Evolutionary conservation across 2,329 filamentous ascomycete genomes (phyloP), one percentile per base, ranked within the genome.

Genomic region (Botrytis hyacinthi): DNA sequence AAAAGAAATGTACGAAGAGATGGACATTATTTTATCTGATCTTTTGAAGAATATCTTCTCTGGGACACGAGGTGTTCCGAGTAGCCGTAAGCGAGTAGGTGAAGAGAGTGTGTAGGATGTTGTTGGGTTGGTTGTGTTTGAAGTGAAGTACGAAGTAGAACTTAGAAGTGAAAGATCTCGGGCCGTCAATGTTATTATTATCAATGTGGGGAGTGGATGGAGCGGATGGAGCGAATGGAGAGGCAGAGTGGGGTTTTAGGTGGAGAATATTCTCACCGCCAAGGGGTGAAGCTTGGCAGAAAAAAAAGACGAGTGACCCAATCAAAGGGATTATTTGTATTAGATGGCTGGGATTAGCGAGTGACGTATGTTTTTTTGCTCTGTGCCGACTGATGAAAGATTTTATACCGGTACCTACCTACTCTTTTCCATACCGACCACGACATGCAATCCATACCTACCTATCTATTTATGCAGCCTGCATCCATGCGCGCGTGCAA

Each of bases 331-430:
- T 32, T 0, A 29, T 22, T 22, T 20, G 61, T 18, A 12, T 29
- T 20, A 18, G 37, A 42, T 42, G 61, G 37, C 66, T 22, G 54
- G 66, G 66, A 29, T 57, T 4, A 6, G n/a, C 14, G 51, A 35
- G 66, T 68, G 66, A 68, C 66, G 66, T 68, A 63, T n/a, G 37
- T 54, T 57, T 54, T 57, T 57, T 18, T 29, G 51, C 14, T 12
- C 14, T 54, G 51, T 40, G 35, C 32, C 20, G 16, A 61, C 32
- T 10, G 51, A 32, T n/a, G 48, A n/a, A 54, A 20, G 48, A n/a
- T 54, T 54, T 54, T n/a, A 54, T n/a, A 54, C 9, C 40, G 40
- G 40, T 4, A 42, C 40, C 3, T 10, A 42, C 4, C 4, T 40
- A 40, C 40, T 26, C 22, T 48, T 48, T 26, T 48, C 9, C 48